These are phyloP conservation scores for Biscogniauxia marginata DNA, from an alignment of 2,329 filamentous ascomycete genomes.

Conservation along the genomic window DNA sequence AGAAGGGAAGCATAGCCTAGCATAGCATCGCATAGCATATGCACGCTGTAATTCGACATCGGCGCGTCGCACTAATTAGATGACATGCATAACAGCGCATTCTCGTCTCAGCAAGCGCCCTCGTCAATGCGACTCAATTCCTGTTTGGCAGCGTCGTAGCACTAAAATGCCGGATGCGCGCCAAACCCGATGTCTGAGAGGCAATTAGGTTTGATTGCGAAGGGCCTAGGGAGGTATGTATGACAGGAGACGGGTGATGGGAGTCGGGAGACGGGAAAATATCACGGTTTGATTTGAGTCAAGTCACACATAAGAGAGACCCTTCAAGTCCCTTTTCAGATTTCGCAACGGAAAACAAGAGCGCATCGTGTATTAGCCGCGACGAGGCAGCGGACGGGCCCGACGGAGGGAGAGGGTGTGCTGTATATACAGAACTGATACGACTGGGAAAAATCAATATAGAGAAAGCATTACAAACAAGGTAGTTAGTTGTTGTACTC, in stretches of 20 bases:
- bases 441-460: not conserved
- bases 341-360: not conserved
- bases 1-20: too few relatives aligned
- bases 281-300: too few relatives aligned
- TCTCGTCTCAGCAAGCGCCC: not conserved
- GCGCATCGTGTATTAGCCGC: not conserved
- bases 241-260: too few relatives aligned
- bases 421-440: not conserved
- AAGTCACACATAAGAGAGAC: not conserved
- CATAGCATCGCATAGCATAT: too few relatives aligned
- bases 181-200: too few relatives aligned
- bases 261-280: too few relatives aligned
- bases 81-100: too few relatives aligned
- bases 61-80: not conserved
- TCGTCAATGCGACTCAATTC: not conserved
- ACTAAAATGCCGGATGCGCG: too few relatives aligned
- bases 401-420: not conserved
- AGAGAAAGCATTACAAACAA: not conserved
- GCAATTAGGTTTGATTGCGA: too few relatives aligned
- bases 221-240: too few relatives aligned
- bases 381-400: not conserved
- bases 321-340: not conserved
- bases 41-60: not conserved
- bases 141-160: not conserved
- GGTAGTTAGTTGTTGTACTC: not conserved